Conservation (phyloP, 1,139 yeast genomes). For the Geotrichum phurueaensis region DNA sequence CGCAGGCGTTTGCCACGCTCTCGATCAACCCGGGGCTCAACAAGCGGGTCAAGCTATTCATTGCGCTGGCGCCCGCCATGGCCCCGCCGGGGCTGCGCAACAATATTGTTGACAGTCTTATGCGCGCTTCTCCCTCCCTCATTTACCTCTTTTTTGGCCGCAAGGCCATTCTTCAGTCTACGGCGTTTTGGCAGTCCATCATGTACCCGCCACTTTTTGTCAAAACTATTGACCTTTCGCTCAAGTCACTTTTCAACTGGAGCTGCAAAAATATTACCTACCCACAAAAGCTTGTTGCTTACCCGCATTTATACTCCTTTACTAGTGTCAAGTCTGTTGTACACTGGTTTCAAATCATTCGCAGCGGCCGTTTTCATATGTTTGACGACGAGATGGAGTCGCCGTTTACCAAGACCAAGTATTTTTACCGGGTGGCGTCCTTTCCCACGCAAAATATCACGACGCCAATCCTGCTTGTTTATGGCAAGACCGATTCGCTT, state of each 20-base stretch:
- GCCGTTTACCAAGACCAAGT: constrained; percentile 31
- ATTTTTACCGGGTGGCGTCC: constrained; percentile 55
- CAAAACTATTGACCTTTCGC: constrained; percentile 63
- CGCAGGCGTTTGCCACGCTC: constrained; percentile 80
- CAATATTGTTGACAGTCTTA: constrained; percentile 64
- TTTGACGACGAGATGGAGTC: constrained; percentile 55
- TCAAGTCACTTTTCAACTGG: constrained; percentile 73
- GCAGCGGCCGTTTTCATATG: constrained; percentile 80
- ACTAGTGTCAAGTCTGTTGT: constrained; percentile 89
- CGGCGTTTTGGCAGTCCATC: constrained; percentile 74
- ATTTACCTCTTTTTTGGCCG: constrained; percentile 72
- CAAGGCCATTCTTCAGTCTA: constrained; percentile 65
- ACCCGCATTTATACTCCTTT: constrained; percentile 80
- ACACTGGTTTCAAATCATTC: constrained; percentile 93
- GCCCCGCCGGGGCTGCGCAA: constrained; percentile 84
- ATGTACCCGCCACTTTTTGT: constrained; percentile 80
- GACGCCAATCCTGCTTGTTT: constrained; percentile 67
- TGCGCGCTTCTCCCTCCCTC: constrained; percentile 72
- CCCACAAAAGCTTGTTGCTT: constrained; percentile 68
- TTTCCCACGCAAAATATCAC: constrained; percentile 61
- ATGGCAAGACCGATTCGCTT: constrained; percentile 75
- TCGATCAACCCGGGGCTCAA: constrained; percentile 67
- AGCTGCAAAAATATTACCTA: constrained; percentile 58
- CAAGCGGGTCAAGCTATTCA: constrained; percentile 58
- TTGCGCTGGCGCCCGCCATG: constrained; percentile 90